Percentiles rank a stretch among this genome's conserved stretches.
phyloP scores from a whole-genome alignment of 2,329 filamentous ascomycete species.

The Diaporthe eres region DNA sequence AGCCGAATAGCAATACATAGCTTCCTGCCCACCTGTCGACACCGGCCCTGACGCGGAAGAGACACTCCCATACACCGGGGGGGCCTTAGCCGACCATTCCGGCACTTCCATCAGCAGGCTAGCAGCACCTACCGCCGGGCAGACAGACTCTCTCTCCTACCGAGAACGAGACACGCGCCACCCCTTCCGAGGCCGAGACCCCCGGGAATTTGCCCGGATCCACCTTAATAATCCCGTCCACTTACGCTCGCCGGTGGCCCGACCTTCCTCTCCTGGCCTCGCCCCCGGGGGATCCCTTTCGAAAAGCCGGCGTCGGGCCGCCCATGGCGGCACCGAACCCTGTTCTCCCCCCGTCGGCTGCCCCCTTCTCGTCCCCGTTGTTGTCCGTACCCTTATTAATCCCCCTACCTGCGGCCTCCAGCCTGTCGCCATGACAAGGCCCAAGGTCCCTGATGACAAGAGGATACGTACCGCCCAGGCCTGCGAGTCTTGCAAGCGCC shows the following conservation, averaged over 20 bases:
- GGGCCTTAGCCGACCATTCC: conserved; percentile 20
- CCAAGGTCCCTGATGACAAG: conserved; percentile 70
- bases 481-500: conserved; percentile 75
- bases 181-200: conserved; percentile 5
- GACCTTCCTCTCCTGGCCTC: neutral
- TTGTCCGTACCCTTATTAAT: conserved; percentile 7
- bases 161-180: neutral
- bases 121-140: neutral
- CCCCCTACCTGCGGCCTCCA: neutral
- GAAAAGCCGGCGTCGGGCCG: conserved; percentile 25
- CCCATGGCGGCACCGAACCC: conserved; percentile 35
- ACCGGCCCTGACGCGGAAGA: conserved; percentile 15
- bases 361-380: conserved; percentile 34
- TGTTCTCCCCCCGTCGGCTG: neutral
- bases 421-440: conserved; percentile 61
- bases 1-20: conserved; percentile 22
- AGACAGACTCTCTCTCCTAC: neutral
- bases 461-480: conserved; percentile 74
- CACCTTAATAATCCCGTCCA: conserved; percentile 20
- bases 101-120: conserved; percentile 4
- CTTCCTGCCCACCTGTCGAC: neutral
- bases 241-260: neutral
- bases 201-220: conserved; percentile 24
- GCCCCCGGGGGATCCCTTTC: neutral
- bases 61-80: neutral